These are phyloP conservation scores for Dothistroma septosporum DNA, from an alignment of 2,329 filamentous ascomycete genomes.

Conservation along the genomic window DNA sequence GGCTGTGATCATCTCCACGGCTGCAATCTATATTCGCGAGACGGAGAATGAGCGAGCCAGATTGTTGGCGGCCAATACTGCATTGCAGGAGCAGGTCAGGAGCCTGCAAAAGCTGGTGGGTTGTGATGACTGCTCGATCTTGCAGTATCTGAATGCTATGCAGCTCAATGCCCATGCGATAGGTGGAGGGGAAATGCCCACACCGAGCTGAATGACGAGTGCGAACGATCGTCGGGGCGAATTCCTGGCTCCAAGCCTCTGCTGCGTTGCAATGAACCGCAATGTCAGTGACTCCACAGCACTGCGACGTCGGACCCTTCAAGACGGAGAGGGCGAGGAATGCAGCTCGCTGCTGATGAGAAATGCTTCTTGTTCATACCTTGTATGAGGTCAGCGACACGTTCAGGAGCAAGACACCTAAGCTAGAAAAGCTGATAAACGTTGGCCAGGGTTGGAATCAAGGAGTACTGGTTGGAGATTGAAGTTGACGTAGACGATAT, in stretches of 20 bases:
- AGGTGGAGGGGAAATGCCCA: not conserved
- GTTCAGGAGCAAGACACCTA: not conserved
- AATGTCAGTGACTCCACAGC: too few relatives aligned
- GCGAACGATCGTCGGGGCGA: too few relatives aligned
- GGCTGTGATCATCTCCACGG: constrained; percentile 45
- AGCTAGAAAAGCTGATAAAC: too few relatives aligned
- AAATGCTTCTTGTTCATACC: not conserved
- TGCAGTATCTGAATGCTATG: constrained; percentile 12
- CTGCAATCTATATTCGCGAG: constrained; percentile 46
- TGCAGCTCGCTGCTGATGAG: not conserved
- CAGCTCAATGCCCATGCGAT: constrained; percentile 1
- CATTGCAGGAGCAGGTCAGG: constrained; percentile 39
- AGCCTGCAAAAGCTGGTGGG: constrained; percentile 44
- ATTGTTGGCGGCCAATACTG: constrained; percentile 38
- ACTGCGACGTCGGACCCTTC: not conserved
- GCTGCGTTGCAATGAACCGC: too few relatives aligned
- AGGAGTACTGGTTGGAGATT: not conserved
- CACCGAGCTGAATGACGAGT: not conserved
- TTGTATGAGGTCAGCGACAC: not conserved
- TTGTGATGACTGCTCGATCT: constrained; percentile 40
- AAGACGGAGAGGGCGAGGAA: not conserved
- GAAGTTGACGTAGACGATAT: not conserved
- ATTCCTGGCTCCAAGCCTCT: too few relatives aligned
- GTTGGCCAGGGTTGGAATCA: not conserved
- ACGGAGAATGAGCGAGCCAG: constrained; percentile 42